Evolutionary conservation across 805 yeast species (phyloP).

Genomic region (Saccharomycopsis guyanensis): DNA sequence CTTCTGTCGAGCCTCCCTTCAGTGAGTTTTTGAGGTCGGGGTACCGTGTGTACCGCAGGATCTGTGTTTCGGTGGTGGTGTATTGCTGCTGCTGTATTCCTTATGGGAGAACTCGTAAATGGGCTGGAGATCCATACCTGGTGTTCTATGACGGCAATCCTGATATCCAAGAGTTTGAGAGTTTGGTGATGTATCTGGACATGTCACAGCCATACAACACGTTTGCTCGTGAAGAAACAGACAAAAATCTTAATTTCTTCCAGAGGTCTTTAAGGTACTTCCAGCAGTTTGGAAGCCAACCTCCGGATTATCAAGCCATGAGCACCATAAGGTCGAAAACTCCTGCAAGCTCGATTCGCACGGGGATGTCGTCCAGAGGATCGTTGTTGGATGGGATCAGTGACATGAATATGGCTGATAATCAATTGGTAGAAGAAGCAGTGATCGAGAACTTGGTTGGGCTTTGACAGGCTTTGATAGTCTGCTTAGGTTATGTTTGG

Average conservation of each 20-base stretch:
- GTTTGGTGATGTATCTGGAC: too few relatives aligned
- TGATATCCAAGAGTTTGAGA: too few relatives aligned
- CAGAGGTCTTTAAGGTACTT: too few relatives aligned
- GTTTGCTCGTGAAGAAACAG: too few relatives aligned
- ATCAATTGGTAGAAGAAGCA: slow-evolving; percentile 1
- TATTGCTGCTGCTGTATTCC: neutral
- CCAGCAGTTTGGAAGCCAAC: too few relatives aligned
- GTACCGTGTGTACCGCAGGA: neutral
- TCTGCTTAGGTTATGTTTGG: too few relatives aligned
- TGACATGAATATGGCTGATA: neutral
- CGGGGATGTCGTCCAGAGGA: neutral
- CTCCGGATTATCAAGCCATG: neutral
- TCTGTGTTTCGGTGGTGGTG: neutral
- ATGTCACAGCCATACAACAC: too few relatives aligned
- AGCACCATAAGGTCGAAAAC: neutral
- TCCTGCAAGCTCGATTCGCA: neutral
- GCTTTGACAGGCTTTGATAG: too few relatives aligned
- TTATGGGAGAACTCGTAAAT: neutral
- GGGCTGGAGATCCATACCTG: neutral
- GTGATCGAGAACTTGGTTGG: too few relatives aligned
- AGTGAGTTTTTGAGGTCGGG: neutral
- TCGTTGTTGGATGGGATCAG: neutral
- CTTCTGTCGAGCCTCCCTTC: slow-evolving; percentile 4
- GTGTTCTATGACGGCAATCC: neutral
- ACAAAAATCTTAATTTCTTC: too few relatives aligned